Conservation (phyloP, 176 grass and related monocot genomes). For the Coix lacrymajobi region DNA sequence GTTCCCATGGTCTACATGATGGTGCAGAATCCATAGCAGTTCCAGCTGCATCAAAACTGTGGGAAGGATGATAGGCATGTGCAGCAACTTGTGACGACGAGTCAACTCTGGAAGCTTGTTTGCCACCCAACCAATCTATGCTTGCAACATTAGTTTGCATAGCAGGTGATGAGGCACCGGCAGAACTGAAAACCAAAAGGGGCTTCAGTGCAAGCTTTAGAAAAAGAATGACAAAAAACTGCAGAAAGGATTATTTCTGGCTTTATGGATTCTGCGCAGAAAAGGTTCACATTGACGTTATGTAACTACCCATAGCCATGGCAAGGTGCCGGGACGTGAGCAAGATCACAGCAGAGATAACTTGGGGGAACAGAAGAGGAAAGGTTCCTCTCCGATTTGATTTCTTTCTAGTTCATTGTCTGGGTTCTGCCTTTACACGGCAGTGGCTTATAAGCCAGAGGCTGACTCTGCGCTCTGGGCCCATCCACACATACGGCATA, state of each 20-base stretch:
- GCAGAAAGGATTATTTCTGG: background rate
- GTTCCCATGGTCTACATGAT: constrained; percentile 91
- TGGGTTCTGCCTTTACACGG: background rate
- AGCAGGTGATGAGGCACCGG: constrained; percentile 80
- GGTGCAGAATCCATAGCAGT: constrained; percentile 54
- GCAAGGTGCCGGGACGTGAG: background rate
- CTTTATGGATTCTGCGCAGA: background rate
- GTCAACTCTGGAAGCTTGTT: constrained; percentile 72
- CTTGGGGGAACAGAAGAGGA: background rate
- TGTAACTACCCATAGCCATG: background rate
- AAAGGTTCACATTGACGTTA: background rate
- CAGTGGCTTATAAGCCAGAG: background rate
- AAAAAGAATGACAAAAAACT: background rate
- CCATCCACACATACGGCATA: background rate
- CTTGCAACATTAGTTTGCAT: constrained; percentile 68
- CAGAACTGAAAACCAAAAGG: constrained; percentile 68
- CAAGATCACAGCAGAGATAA: background rate
- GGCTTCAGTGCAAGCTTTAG: background rate
- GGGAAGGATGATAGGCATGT: constrained; percentile 49
- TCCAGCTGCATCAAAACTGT: constrained; percentile 73
- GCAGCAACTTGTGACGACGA: constrained; percentile 51
- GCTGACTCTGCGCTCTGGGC: background rate
- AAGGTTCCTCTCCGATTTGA: background rate
- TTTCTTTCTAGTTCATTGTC: background rate
- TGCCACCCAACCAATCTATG: constrained; percentile 82